Evolutionary conservation across 2,329 filamentous ascomycete genomes (phyloP).

Genomic region (Aphanoascus verrucosus): DNA sequence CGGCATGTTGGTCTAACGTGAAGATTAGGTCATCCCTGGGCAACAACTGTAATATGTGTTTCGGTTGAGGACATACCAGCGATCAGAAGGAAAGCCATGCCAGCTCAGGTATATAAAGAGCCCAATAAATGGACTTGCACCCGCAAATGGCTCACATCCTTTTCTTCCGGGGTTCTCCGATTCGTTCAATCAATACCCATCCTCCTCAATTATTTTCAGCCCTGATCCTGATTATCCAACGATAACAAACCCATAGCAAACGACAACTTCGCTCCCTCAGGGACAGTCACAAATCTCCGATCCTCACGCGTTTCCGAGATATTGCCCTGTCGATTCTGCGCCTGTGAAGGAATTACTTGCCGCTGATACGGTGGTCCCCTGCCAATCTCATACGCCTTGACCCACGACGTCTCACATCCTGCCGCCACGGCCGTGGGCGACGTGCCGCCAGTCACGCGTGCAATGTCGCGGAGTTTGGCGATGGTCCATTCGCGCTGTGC

Average conservation of each 20-base stretch:
- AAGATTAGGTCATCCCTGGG: too few species aligned
- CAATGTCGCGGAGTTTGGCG: slow-evolving; percentile 60
- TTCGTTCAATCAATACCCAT: neutral
- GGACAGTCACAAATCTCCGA: slow-evolving; percentile 50
- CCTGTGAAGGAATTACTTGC: slow-evolving; percentile 20
- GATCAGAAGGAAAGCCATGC: too few species aligned
- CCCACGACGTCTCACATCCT: slow-evolving; percentile 78
- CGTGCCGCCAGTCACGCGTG: slow-evolving; percentile 76
- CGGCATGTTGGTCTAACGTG: too few species aligned
- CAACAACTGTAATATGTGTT: too few species aligned
- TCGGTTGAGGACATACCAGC: too few species aligned
- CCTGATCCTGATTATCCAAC: slow-evolving; percentile 28
- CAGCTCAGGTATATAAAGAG: too few species aligned
- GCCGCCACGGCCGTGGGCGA: slow-evolving; percentile 69
- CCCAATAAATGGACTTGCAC: too few species aligned
- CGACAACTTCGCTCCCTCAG: slow-evolving; percentile 52
- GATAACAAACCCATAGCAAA: slow-evolving; percentile 70
- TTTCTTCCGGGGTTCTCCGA: too few species aligned
- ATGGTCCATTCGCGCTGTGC: slow-evolving; percentile 70
- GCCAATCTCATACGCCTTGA: slow-evolving; percentile 59
- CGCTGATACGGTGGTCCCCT: slow-evolving; percentile 63
- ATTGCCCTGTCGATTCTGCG: slow-evolving; percentile 17
- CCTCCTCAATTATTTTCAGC: too few species aligned
- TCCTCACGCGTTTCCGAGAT: slow-evolving; percentile 28
- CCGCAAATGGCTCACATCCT: too few species aligned